Evolutionary conservation across 257 asterid genomes (phyloP).

Genomic region (Solanum corneliomulleri): DNA sequence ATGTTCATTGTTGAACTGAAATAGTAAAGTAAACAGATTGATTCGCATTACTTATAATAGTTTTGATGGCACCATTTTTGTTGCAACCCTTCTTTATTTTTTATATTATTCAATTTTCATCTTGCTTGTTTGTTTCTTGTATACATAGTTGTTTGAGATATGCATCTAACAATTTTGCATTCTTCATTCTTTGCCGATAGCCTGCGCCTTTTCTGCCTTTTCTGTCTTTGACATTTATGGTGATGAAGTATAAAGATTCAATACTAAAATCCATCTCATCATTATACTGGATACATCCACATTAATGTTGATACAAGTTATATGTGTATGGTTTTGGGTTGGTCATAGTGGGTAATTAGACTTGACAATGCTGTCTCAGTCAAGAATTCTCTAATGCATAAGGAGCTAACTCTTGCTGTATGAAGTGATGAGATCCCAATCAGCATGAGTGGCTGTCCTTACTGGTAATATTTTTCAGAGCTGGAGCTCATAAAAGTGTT

Average conservation of each 20-base stretch:
- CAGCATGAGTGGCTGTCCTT: background rate
- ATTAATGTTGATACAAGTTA: background rate
- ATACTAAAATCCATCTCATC: background rate
- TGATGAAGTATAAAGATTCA: background rate
- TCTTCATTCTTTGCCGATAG: background rate
- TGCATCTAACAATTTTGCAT: background rate
- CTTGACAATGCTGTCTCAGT: background rate
- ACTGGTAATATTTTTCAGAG: background rate
- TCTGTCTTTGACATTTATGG: background rate
- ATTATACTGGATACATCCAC: background rate
- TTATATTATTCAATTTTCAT: background rate
- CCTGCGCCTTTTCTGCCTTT: background rate
- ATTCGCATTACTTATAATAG: background rate
- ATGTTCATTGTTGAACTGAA: conserved; percentile 10
- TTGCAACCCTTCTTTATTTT: background rate
- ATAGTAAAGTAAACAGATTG: background rate
- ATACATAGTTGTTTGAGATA: background rate
- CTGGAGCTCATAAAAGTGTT: background rate
- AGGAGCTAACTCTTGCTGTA: background rate
- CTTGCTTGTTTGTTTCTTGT: background rate
- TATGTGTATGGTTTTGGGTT: background rate
- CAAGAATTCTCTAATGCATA: background rate
- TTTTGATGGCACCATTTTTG: background rate
- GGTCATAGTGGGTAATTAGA: background rate
- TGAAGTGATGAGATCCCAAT: background rate